Evolutionary conservation across 2,329 filamentous ascomycete genomes (phyloP).

Genomic region (Botrytis elliptica): DNA sequence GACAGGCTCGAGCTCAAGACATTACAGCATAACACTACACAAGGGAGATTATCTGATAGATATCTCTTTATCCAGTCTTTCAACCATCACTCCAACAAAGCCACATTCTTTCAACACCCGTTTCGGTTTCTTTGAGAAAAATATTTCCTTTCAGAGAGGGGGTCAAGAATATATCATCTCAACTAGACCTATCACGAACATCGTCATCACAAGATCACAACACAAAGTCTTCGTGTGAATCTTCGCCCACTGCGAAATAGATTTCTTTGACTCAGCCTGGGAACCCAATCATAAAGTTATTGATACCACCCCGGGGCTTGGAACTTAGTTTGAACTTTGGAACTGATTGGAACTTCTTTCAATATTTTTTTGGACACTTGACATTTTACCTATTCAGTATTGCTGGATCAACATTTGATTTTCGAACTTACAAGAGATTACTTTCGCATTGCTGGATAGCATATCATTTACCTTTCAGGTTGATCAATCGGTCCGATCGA

Average conservation of each 20-base stretch:
- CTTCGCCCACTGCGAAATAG: not conserved
- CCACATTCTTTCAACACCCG: not conserved
- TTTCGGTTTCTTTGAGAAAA: not conserved
- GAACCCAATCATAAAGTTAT: constrained; percentile 1
- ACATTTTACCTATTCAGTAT: not conserved
- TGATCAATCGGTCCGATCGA: not conserved
- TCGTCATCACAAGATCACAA: not conserved
- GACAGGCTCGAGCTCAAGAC: not conserved
- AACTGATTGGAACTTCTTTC: not conserved
- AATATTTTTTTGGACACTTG: not conserved
- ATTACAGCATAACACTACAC: not conserved
- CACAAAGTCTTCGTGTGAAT: not conserved
- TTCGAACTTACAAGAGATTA: not conserved
- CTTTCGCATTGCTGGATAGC: not conserved
- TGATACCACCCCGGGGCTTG: not conserved
- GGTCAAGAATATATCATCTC: not conserved
- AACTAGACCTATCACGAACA: not conserved
- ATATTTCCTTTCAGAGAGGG: not conserved
- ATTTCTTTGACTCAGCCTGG: not conserved
- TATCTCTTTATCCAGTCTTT: not conserved
- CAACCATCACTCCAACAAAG: not conserved
- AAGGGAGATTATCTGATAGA: not conserved
- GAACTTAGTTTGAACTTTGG: not conserved
- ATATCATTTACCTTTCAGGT: not conserved
- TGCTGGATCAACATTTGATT: constrained; percentile 2